Conservation (phyloP, 202 grass and related monocot genomes). For the Panicum hallii region DNA sequence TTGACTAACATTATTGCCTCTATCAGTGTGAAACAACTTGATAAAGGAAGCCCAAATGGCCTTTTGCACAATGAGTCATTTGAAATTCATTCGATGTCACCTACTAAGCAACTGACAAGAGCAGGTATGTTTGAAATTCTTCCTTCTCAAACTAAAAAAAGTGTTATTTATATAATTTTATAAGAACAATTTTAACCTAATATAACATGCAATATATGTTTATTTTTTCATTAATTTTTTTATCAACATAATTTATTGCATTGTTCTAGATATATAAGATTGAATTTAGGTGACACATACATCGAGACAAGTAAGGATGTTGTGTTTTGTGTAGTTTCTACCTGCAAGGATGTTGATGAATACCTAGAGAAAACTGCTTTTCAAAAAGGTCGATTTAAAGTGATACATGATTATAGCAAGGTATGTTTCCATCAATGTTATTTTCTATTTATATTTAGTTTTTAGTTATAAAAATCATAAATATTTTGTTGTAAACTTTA, state of each 20-base stretch:
- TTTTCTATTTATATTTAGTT: neutral
- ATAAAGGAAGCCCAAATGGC: conserved; percentile 41
- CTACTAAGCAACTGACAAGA: conserved; percentile 41
- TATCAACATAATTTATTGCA: neutral
- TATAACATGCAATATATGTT: neutral
- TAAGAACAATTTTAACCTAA: neutral
- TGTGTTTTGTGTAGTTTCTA: conserved; percentile 50
- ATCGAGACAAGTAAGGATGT: neutral
- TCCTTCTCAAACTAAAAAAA: neutral
- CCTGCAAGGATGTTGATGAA: conserved; percentile 52
- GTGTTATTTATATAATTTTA: neutral
- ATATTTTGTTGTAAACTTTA: neutral
- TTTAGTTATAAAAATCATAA: neutral
- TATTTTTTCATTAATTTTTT: neutral
- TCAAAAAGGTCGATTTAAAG: conserved; percentile 74
- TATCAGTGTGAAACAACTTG: conserved; percentile 38
- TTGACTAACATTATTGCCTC: conserved; percentile 26
- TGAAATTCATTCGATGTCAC: conserved; percentile 40
- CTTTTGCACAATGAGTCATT: conserved; percentile 49
- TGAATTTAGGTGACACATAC: neutral
- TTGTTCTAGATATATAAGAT: neutral
- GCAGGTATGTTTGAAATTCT: conserved; percentile 43
- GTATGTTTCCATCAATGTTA: conserved; percentile 9
- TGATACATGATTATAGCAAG: conserved; percentile 62
- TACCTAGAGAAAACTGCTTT: conserved; percentile 51